Conservation (phyloP, 306 rosid species). For the Carpinus fangiana region DNA sequence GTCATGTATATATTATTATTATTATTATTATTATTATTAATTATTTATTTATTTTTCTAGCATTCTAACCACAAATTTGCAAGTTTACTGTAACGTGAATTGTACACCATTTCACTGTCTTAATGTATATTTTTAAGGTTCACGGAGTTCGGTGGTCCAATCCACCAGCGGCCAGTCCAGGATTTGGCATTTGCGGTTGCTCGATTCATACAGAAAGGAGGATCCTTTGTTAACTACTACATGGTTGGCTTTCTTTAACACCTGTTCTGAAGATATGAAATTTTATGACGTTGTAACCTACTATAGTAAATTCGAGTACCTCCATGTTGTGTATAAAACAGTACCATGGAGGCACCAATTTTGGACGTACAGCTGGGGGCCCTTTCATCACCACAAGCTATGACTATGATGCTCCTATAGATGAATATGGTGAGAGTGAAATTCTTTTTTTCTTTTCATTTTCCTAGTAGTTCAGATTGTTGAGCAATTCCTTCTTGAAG, state of each 20-base stretch:
- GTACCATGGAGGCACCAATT: conserved; percentile 99
- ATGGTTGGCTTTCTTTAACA: conserved; percentile 61
- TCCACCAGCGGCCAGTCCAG: conserved; percentile 86
- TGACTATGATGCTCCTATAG: conserved; percentile 97
- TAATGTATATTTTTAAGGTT: conserved; percentile 58
- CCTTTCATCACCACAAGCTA: conserved; percentile 98
- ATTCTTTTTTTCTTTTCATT: conserved; percentile 2
- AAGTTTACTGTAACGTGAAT: background rate
- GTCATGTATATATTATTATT: conserved; percentile 23
- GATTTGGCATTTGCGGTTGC: conserved; percentile 94
- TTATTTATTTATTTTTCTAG: no score
- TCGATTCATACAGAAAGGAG: conserved; percentile 84
- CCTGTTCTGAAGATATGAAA: conserved; percentile 18
- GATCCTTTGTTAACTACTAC: conserved; percentile 91
- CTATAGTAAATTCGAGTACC: conserved; percentile 27
- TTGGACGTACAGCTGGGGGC: conserved; percentile 98
- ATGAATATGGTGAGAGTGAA: conserved; percentile 85
- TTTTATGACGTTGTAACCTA: conserved; percentile 15
- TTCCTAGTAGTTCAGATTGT: background rate
- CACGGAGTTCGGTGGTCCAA: conserved; percentile 88
- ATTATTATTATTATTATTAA: no score
- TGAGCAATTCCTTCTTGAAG: background rate
- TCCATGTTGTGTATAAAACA: conserved; percentile 22
- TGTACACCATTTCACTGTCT: conserved; percentile 12
- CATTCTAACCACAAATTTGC: conserved; percentile 14